These are phyloP conservation scores for Trichoderma koningii DNA, from an alignment of 2,329 filamentous ascomycete genomes.

Conservation along the genomic window DNA sequence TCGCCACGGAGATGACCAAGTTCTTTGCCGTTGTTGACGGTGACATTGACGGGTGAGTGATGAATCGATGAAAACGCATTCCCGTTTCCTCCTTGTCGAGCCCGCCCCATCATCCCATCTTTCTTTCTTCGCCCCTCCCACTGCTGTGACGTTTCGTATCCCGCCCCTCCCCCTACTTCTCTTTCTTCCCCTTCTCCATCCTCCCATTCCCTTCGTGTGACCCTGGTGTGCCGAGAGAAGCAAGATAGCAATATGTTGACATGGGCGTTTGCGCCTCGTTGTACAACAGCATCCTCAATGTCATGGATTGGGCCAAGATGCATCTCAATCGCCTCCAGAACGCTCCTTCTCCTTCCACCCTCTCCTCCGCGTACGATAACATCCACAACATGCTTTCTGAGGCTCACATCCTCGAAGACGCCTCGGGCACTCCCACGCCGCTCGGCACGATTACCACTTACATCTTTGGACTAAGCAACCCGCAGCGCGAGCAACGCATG, in stretches of 20 bases:
- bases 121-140: background rate
- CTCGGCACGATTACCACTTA: conserved; percentile 69
- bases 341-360: conserved; percentile 55
- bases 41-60: conserved; percentile 75
- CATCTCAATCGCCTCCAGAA: conserved; percentile 73
- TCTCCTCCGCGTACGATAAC: conserved; percentile 78
- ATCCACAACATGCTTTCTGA: conserved; percentile 74
- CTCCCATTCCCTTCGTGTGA: background rate
- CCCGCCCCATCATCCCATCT: conserved; percentile 1
- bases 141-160: no score
- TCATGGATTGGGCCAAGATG: conserved; percentile 94
- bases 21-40: conserved; percentile 94
- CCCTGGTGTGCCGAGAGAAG: conserved; percentile 25
- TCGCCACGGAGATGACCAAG: conserved; percentile 82
- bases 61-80: background rate
- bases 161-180: no score
- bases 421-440: conserved; percentile 60
- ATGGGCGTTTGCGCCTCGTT: conserved; percentile 30
- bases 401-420: conserved; percentile 60
- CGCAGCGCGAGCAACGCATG: conserved; percentile 77
- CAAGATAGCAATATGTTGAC: conserved; percentile 19
- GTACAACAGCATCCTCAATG: conserved; percentile 71
- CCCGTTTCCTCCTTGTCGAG: background rate
- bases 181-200: background rate
- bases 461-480: conserved; percentile 76